Evolutionary conservation across 2,329 filamentous ascomycete species (phyloP).

Genomic region (Cercospora nicotianae): DNA sequence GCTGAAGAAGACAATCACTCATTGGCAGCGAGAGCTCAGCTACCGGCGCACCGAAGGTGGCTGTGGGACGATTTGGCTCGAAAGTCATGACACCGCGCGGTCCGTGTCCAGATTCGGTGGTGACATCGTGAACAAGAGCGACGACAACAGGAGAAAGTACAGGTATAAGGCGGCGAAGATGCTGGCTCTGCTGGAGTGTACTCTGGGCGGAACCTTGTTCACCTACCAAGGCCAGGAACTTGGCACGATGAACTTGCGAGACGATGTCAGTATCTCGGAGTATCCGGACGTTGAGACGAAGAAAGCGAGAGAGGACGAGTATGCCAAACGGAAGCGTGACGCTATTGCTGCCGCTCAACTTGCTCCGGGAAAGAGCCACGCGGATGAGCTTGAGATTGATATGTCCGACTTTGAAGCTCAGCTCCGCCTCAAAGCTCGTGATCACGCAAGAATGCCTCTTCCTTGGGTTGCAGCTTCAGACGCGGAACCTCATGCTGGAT

Average conservation of each 20-base stretch:
- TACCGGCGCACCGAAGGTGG: constrained; percentile 52
- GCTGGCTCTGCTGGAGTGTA: constrained; percentile 56
- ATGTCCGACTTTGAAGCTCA: constrained; percentile 48
- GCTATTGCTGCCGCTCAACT: background rate
- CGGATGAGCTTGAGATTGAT: constrained; percentile 23
- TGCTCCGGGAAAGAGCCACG: background rate
- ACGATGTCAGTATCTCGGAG: constrained; percentile 57
- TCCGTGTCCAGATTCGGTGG: constrained; percentile 57
- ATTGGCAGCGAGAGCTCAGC: constrained; percentile 60
- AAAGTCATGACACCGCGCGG: constrained; percentile 65
- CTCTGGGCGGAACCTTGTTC: constrained; percentile 62
- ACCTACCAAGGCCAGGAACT: constrained; percentile 68
- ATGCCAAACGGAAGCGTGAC: background rate
- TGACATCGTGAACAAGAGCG: constrained; percentile 45
- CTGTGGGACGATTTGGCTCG: constrained; percentile 64
- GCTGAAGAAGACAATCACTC: constrained; percentile 55
- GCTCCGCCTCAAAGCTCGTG: constrained; percentile 60
- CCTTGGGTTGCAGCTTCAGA: constrained; percentile 14
- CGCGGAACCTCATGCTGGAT: constrained; percentile 57
- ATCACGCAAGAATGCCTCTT: constrained; percentile 60
- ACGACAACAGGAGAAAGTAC: constrained; percentile 27
- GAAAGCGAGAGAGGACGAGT: background rate
- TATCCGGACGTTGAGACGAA: constrained; percentile 66
- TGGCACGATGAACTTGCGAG: constrained; percentile 62
- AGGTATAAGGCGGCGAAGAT: constrained; percentile 57